Conservation (phyloP, 495 filamentous ascomycete species). For the Bathelium albidoporum region DNA sequence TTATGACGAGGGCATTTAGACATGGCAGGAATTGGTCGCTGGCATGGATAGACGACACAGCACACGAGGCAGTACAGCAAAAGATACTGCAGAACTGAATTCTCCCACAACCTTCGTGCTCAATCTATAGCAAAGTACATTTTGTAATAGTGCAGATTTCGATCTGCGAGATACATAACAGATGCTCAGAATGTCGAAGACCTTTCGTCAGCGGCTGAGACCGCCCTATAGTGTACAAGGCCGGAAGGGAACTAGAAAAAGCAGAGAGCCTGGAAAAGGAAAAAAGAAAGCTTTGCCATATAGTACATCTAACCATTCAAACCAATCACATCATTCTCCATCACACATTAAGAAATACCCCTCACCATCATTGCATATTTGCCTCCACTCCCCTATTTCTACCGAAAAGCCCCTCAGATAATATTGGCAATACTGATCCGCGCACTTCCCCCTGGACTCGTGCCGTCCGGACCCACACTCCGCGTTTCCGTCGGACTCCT, state of each 20-base stretch:
- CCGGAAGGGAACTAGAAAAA: not conserved
- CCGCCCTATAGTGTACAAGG: not conserved
- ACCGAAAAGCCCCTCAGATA: conserved; percentile 11
- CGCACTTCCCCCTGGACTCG: conserved; percentile 11
- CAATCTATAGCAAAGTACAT: not conserved
- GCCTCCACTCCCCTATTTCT: not conserved
- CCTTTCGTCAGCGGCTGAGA: not conserved
- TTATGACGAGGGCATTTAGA: too few species aligned
- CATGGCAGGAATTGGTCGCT: too few species aligned
- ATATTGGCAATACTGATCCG: conserved; percentile 31
- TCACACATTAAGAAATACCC: not conserved
- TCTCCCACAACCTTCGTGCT: too few species aligned
- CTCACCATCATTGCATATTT: not conserved
- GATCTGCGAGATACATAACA: too few species aligned
- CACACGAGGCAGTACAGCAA: too few species aligned
- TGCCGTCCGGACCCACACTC: conserved; percentile 9
- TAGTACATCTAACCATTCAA: not conserved
- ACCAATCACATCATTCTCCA: not conserved
- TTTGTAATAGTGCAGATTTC: too few species aligned
- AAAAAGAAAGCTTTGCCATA: not conserved
- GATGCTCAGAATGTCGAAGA: not conserved
- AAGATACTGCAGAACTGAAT: too few species aligned
- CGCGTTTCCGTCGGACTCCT: conserved; percentile 22
- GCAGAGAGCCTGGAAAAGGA: not conserved
- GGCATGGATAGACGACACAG: too few species aligned